These are phyloP conservation scores for Populus deltoides DNA, from an alignment of 345 rosid species.

Conservation along the genomic window DNA sequence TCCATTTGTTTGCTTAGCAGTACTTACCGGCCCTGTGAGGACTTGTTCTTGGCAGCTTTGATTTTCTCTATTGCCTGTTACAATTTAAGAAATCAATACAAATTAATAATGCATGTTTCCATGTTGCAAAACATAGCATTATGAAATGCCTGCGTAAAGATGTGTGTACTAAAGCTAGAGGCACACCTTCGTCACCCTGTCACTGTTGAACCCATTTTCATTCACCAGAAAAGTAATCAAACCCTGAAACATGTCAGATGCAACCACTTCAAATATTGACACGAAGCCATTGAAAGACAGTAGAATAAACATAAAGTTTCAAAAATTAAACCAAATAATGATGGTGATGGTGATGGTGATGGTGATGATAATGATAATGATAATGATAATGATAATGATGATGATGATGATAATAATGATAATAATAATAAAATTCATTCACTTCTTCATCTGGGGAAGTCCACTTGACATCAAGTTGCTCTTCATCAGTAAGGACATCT, in stretches of 20 bases:
- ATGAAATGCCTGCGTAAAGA: not conserved
- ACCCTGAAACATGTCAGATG: slow-evolving; percentile 39
- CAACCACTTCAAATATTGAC: not conserved
- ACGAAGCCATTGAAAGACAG: not conserved
- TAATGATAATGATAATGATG: no score
- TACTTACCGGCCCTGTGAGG: slow-evolving; percentile 88
- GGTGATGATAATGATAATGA: no score
- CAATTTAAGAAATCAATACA: slow-evolving; percentile 11
- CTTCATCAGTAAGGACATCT: slow-evolving; percentile 50
- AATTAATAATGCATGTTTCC: not conserved
- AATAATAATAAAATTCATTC: not conserved
- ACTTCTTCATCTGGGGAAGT: slow-evolving; percentile 88
- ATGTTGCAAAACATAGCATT: not conserved
- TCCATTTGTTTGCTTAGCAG: not conserved
- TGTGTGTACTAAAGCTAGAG: not conserved
- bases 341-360: no score
- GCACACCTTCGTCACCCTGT: slow-evolving; percentile 78
- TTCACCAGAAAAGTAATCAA: slow-evolving; percentile 65
- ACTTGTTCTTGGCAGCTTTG: slow-evolving; percentile 86
- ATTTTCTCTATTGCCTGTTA: slow-evolving; percentile 80
- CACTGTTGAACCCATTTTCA: slow-evolving; percentile 88
- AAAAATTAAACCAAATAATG: not conserved
- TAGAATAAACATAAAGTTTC: not conserved
- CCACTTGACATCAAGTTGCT: slow-evolving; percentile 80
- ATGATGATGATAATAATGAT: not conserved